These are phyloP conservation scores for Solanum chacoense DNA, from an alignment of 305 asterid species.

Conservation along the genomic window DNA sequence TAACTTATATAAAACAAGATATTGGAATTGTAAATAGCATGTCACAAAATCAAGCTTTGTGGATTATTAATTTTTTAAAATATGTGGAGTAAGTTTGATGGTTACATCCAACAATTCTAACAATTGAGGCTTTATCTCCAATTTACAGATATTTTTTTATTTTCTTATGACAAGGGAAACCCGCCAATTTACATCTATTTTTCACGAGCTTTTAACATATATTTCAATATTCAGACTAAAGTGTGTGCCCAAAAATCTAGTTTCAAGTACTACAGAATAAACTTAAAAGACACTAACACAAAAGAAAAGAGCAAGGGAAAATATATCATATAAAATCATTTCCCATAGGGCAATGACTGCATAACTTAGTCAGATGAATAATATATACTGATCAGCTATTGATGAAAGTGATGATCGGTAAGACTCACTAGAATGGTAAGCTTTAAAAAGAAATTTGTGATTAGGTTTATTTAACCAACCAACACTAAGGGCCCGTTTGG, in stretches of 20 bases:
- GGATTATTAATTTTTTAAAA: background rate
- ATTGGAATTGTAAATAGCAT: background rate
- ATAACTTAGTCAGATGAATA: background rate
- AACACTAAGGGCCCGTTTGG: background rate
- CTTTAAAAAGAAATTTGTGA: background rate
- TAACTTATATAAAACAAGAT: background rate
- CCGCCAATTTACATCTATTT: background rate
- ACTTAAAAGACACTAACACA: background rate
- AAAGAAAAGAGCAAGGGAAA: background rate
- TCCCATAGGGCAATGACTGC: background rate
- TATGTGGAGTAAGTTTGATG: background rate
- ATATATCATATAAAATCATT: background rate
- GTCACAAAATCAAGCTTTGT: background rate
- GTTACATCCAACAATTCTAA: background rate
- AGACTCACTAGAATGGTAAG: background rate
- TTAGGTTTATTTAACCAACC: background rate
- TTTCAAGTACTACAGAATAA: background rate
- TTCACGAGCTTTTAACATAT: background rate
- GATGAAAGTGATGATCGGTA: background rate
- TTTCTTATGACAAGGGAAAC: background rate
- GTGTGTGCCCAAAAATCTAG: background rate
- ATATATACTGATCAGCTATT: background rate
- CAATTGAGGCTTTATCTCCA: background rate
- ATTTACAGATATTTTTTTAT: background rate
- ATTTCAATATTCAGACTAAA: background rate